Conservation (phyloP, 2,329 filamentous ascomycete genomes). For the Hyphodiscus sp. region DNA sequence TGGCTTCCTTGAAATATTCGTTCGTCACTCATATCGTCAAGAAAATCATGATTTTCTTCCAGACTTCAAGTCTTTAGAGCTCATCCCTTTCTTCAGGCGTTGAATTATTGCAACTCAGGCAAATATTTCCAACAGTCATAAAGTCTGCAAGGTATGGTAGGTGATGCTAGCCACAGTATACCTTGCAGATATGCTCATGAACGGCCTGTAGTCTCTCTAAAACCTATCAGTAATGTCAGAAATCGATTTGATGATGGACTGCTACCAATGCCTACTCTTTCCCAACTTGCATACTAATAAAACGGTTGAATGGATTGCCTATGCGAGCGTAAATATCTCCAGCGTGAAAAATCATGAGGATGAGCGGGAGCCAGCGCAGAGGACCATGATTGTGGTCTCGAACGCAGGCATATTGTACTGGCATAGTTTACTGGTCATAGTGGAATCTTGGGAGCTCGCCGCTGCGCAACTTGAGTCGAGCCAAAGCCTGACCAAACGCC, state of each 20-base stretch:
- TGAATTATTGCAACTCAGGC: constrained; percentile 1
- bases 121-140: constrained; percentile 3
- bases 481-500: no score
- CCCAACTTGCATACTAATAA: not conserved
- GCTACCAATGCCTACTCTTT: not conserved
- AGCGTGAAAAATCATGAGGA: no score
- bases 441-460: no score
- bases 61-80: not conserved
- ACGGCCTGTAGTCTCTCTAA: constrained; percentile 1
- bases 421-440: no score
- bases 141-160: constrained; percentile 6
- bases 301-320: not conserved
- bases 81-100: not conserved
- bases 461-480: no score
- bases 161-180: constrained; percentile 3
- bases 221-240: constrained; percentile 7
- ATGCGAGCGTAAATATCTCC: no score
- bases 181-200: constrained; percentile 3
- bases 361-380: no score
- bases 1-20: constrained; percentile 26
- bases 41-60: not conserved
- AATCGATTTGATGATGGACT: not conserved
- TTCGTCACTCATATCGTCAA: not conserved
- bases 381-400: no score
- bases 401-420: no score